Percentiles rank a stretch among this genome's conserved stretches.
phyloP scores from a whole-genome alignment of 129 eudicot genomes.

The Helianthus annuus region HanXRQr2.0-SUNRISE NC_035447.2:100776949-100777448 shows the following conservation, averaged over 20 bases:
- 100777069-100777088: neutral
- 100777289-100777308: neutral
- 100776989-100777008: neutral
- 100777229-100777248: neutral
- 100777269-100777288: neutral
- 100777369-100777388: neutral
- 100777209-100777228: too few species aligned
- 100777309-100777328: constrained; percentile 21
- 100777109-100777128: too few species aligned
- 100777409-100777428: neutral
- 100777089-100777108: too few species aligned
- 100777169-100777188: too few species aligned
- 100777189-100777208: too few species aligned
- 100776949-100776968: neutral
- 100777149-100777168: too few species aligned
- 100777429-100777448: neutral
- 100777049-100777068: neutral
- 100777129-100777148: too few species aligned
- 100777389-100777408: neutral
- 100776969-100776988: neutral
- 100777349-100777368: constrained; percentile 11
- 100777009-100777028: neutral
- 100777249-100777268: neutral
- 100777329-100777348: constrained; percentile 20
- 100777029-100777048: neutral